phyloP scores from a whole-genome alignment of 1,139 yeast genomes.

The Sugiyamaella pinicola region DNA sequence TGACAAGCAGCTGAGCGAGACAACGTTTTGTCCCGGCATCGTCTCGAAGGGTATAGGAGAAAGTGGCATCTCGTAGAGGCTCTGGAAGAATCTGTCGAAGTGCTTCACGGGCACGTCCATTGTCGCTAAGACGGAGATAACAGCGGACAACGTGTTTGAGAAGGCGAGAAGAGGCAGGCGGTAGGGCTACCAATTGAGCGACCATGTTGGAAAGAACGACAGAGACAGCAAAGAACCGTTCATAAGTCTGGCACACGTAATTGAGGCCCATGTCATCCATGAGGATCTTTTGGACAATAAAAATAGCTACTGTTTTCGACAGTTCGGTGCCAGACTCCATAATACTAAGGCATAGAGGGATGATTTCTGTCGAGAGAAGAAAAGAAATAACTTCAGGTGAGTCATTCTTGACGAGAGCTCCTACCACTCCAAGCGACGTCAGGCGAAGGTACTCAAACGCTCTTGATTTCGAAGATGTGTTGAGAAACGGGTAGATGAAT shows the following conservation, averaged over 20 bases:
- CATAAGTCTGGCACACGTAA: conserved; percentile 93
- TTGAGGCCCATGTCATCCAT: conserved; percentile 89
- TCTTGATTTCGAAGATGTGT: conserved; percentile 87
- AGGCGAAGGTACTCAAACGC: conserved; percentile 91
- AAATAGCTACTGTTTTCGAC: conserved; percentile 94
- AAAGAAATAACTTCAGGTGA: conserved; percentile 93
- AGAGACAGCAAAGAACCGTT: conserved; percentile 91
- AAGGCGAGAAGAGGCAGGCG: conserved; percentile 76
- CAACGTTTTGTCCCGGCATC: conserved; percentile 89
- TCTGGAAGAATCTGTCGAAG: conserved; percentile 83
- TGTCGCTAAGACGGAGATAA: conserved; percentile 86
- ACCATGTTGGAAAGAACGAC: conserved; percentile 88
- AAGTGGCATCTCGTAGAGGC: conserved; percentile 88
- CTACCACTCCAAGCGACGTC: conserved; percentile 94
- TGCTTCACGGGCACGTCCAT: conserved; percentile 86
- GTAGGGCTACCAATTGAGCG: conserved; percentile 70
- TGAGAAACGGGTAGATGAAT: conserved; percentile 88
- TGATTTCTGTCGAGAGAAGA: conserved; percentile 88
- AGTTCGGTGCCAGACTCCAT: conserved; percentile 96
- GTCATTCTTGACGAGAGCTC: conserved; percentile 94
- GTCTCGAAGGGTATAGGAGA: conserved; percentile 74
- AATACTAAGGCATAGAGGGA: conserved; percentile 88
- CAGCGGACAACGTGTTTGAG: conserved; percentile 94
- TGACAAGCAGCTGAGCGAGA: conserved; percentile 76
- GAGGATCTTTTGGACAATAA: conserved; percentile 87